Conservation (phyloP, 2,329 filamentous ascomycete species). For the Penicillium sclerotiorum region DNA sequence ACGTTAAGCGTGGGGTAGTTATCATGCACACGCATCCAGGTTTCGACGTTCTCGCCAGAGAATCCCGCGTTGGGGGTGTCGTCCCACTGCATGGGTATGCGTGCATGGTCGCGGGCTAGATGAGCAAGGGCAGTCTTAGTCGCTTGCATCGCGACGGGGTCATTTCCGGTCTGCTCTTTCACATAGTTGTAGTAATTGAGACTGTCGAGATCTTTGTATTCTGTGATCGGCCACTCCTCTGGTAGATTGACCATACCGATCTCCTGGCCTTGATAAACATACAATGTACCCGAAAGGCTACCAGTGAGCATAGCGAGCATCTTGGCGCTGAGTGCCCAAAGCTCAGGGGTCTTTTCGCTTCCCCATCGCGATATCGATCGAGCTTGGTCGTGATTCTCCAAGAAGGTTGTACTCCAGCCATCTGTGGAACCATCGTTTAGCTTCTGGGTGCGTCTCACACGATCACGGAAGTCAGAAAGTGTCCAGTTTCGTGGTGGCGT, state of each 20-base stretch:
- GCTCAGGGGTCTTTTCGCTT: conserved; percentile 51
- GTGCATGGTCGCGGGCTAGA: conserved; percentile 62
- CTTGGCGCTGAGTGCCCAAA: conserved; percentile 53
- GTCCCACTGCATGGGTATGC: conserved; percentile 71
- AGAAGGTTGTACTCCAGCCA: conserved; percentile 62
- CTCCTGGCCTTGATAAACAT: conserved; percentile 64
- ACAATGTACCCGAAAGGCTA: conserved; percentile 57
- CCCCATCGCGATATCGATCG: conserved; percentile 59
- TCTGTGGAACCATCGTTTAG: conserved; percentile 50
- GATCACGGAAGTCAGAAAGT: conserved; percentile 53
- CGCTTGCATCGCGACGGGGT: conserved; percentile 44
- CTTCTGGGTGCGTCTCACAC: conserved; percentile 54
- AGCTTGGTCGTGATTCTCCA: conserved; percentile 66
- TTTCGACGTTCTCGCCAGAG: conserved; percentile 52
- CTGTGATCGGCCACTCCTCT: conserved; percentile 50
- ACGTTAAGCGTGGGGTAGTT: conserved; percentile 48
- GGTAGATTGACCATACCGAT: conserved; percentile 63
- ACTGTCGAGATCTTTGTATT: conserved; percentile 48
- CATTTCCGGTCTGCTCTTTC: conserved; percentile 31
- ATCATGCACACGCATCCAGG: conserved; percentile 65
- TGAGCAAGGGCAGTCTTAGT: conserved; percentile 58
- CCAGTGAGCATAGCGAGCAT: conserved; percentile 56
- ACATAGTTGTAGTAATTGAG: conserved; percentile 52
- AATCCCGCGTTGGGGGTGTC: conserved; percentile 62
- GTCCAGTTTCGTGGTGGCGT: conserved; percentile 49